Conservation (phyloP, 1,139 yeast species). For the Pichia sp. region DNA sequence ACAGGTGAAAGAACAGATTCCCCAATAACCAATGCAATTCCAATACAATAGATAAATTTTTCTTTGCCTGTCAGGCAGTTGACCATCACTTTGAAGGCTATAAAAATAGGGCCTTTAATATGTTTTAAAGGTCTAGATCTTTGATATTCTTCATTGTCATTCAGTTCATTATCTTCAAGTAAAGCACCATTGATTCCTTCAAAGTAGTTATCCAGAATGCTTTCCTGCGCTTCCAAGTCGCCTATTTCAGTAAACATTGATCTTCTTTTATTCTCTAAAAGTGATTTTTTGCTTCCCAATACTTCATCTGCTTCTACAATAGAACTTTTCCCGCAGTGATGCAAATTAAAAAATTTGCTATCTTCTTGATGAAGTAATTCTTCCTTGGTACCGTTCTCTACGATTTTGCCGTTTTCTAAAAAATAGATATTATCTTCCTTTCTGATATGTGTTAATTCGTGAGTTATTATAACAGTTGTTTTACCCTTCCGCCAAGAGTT, state of each 20-base stretch:
- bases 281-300: neutral
- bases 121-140: neutral
- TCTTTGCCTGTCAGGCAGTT: conserved; percentile 3
- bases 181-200: neutral
- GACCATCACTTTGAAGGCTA: conserved; percentile 5
- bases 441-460: conserved; percentile 53
- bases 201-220: neutral
- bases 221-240: neutral
- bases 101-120: conserved; percentile 7
- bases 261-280: conserved; percentile 1
- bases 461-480: conserved; percentile 78
- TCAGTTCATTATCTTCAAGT: neutral
- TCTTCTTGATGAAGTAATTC: conserved; percentile 23
- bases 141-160: neutral
- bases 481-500: conserved; percentile 54
- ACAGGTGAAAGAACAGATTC: conserved; percentile 67
- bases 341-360: neutral
- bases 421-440: conserved; percentile 55
- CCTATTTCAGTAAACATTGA: conserved; percentile 4
- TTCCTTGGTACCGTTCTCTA: conserved; percentile 34
- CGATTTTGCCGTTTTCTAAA: conserved; percentile 50
- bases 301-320: neutral
- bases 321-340: neutral
- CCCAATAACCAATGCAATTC: conserved; percentile 42
- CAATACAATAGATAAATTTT: conserved; percentile 28